Evolutionary conservation across 305 asterid genomes (phyloP), one percentile per base, ranked within the genome.

Genomic region (Fraxinus albicans): DNA sequence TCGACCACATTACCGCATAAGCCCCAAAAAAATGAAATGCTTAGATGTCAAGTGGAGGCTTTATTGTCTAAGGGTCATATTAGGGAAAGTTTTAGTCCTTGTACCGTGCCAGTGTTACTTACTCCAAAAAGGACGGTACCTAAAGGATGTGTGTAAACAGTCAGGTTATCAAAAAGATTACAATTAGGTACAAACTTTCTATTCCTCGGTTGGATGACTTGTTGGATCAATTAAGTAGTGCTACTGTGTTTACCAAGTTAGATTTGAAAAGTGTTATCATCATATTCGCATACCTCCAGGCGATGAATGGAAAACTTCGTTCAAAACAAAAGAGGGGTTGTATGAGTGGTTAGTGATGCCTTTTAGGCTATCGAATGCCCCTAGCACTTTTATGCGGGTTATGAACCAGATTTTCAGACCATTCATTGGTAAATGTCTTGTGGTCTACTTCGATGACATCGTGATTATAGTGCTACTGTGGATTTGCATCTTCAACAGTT

Each of bases 271-370:
- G 10, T 36, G 76, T n/a, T 79, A 73, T 12, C 80, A 73, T 79
- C 83, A 79, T n/a, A 83, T 79, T 5, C 5, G 25, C n/a, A 27
- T 79, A 6, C 73, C n/a, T 1, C 8, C 8, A 0, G 34, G 0
- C 34, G 34, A 31, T 31, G 34, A 31, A 31, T 31, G 34, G 34
- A 31, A 31, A 31, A 31, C 74, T 3, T 1, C 55, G 0, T 84
- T 74, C 34, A 79, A 76, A 33, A 73, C 42, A 0, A 10, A 15
- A 0, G 60, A 42, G 31, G 40, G 83, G 3, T n/a, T 79, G 1
- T 84, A 29, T 40, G 81, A 79, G 31, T 79, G 84, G 83, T 2
- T 73, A 10, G 80, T 84, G 1, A 79, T 79, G 83, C 83, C 63
- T 0, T 79, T 80, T 23, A 73, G 81, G 1, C 23, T 79, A 7